Percentiles rank a stretch among this genome's conserved stretches.
Conservation (phyloP, 2,329 filamentous ascomycete genomes). For the Teratosphaeria gauchensis region DNA sequence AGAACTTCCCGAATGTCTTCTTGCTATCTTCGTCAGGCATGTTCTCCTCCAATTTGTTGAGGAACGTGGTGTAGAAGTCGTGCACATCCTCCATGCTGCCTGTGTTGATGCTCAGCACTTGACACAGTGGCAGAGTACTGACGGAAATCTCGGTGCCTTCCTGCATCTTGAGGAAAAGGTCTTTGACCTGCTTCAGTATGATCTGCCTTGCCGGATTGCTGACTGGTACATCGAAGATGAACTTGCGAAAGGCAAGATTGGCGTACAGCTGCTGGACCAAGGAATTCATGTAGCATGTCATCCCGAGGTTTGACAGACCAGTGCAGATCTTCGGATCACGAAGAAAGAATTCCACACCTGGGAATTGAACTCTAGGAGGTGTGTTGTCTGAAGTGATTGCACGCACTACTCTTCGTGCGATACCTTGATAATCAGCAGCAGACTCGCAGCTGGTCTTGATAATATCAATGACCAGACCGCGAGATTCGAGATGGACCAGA, state of each 20-base stretch:
- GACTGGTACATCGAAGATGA: slow-evolving; percentile 55
- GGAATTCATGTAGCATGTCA: slow-evolving; percentile 96
- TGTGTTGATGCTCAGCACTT: slow-evolving; percentile 74
- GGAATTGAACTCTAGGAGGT: slow-evolving; percentile 8
- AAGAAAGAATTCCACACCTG: slow-evolving; percentile 35
- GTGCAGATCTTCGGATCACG: slow-evolving; percentile 11
- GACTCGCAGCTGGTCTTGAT: slow-evolving; percentile 13
- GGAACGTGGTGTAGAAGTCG: slow-evolving; percentile 90
- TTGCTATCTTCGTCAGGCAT: slow-evolving; percentile 60
- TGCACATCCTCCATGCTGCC: slow-evolving; percentile 95
- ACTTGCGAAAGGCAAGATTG: slow-evolving; percentile 78
- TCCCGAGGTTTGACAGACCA: slow-evolving; percentile 82
- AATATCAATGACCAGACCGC: slow-evolving; percentile 15
- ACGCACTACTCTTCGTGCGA: slow-evolving; percentile 6
- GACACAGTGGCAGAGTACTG: slow-evolving; percentile 63
- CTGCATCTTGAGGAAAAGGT: slow-evolving; percentile 78
- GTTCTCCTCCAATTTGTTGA: slow-evolving; percentile 83
- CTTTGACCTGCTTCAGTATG: slow-evolving; percentile 68
- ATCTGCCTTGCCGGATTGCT: slow-evolving; percentile 51
- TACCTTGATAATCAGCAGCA: slow-evolving; percentile 8
- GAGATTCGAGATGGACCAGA: slow-evolving; percentile 11
- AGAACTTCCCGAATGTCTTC: slow-evolving; percentile 68
- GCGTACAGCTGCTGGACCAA: slow-evolving; percentile 91
- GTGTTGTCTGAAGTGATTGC: slow-evolving; percentile 4
- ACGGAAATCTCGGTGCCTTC: slow-evolving; percentile 64